Evolutionary conservation across 2,329 filamentous ascomycete genomes (phyloP).

Genomic region (Pseudopyrenochaeta lycopersici): DNA sequence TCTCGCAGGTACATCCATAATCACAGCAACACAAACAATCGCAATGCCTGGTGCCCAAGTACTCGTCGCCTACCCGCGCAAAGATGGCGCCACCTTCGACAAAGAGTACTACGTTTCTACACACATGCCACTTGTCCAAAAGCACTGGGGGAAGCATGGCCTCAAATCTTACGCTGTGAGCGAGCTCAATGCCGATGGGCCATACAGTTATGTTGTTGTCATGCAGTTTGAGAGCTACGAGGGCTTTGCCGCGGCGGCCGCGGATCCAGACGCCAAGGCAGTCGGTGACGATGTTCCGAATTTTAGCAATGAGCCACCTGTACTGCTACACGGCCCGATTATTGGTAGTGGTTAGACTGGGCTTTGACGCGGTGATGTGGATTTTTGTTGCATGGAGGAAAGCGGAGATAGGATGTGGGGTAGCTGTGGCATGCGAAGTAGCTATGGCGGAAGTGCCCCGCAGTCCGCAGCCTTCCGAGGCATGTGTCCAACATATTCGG

Average conservation of each 20-base stretch:
- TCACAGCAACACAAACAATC: constrained; percentile 1
- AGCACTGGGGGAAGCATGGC: constrained; percentile 52
- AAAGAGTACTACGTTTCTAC: constrained; percentile 59
- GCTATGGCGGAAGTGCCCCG: constrained; percentile 6
- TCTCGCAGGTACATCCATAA: background rate
- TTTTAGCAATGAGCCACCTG: constrained; percentile 47
- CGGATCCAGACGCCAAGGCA: constrained; percentile 34
- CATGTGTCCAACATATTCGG: constrained; percentile 1
- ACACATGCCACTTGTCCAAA: constrained; percentile 58
- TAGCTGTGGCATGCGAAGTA: constrained; percentile 4
- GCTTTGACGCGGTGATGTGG: background rate
- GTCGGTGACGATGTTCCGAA: constrained; percentile 49
- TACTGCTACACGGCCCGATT: constrained; percentile 34
- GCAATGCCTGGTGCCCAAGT: constrained; percentile 26
- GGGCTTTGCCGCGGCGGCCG: constrained; percentile 27
- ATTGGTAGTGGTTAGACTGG: constrained; percentile 18
- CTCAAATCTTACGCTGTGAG: constrained; percentile 42
- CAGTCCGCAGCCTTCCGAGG: constrained; percentile 16
- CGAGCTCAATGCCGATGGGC: constrained; percentile 27
- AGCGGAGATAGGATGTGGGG: background rate
- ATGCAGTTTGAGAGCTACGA: constrained; percentile 40
- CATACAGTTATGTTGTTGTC: constrained; percentile 26
- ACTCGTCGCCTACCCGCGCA: constrained; percentile 54
- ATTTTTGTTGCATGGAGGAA: constrained; percentile 1
- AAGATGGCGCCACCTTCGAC: constrained; percentile 55